Conservation (phyloP, 805 yeast species). For the Sugiyamaella americana region DNA sequence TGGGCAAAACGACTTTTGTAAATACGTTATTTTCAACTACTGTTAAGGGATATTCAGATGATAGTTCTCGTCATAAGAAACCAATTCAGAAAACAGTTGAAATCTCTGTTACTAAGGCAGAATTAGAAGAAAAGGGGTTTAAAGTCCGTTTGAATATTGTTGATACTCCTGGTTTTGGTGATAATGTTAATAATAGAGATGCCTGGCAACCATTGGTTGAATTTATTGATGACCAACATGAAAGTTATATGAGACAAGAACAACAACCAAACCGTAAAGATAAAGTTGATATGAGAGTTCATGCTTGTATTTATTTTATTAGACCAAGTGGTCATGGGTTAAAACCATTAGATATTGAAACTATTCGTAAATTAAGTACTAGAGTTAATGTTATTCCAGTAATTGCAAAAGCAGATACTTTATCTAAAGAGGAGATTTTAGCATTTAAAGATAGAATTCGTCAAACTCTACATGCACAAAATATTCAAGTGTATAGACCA, state of each 20-base stretch:
- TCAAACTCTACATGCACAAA: constrained; percentile 45
- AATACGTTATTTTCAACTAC: constrained; percentile 67
- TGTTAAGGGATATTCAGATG: constrained; percentile 38
- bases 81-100: constrained; percentile 37
- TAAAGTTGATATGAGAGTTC: constrained; percentile 62
- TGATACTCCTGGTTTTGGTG: constrained; percentile 78
- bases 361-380: constrained; percentile 62
- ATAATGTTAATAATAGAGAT: constrained; percentile 54
- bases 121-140: constrained; percentile 55
- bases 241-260: constrained; percentile 62
- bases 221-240: constrained; percentile 76
- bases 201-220: constrained; percentile 65
- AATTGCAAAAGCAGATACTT: constrained; percentile 72
- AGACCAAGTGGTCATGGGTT: constrained; percentile 60
- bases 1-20: constrained; percentile 46
- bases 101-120: constrained; percentile 39
- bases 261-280: constrained; percentile 59
- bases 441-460: constrained; percentile 50
- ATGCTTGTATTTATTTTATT: constrained; percentile 79
- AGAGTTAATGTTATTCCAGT: constrained; percentile 80
- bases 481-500: constrained; percentile 52
- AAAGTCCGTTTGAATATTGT: constrained; percentile 54
- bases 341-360: constrained; percentile 60
- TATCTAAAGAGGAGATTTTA: constrained; percentile 50
- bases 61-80: constrained; percentile 33